Conservation (phyloP, 225 moss, liverwort and hornwort species). For the Rhytidiadelphus loreus region DNA sequence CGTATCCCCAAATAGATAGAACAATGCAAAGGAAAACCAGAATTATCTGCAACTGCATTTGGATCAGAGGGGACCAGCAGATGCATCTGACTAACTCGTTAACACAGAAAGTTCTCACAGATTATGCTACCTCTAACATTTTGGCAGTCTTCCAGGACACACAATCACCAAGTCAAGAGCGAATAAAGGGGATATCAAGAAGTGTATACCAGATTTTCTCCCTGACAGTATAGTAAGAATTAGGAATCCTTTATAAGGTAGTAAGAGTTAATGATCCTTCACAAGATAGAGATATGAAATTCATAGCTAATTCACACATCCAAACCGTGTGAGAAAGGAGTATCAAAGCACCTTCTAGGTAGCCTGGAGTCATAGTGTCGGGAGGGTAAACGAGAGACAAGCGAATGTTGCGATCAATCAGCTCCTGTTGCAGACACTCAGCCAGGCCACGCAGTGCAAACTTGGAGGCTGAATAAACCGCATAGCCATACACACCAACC, state of each 20-base stretch:
- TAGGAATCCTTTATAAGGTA: neutral
- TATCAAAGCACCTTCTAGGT: slow-evolving; percentile 48
- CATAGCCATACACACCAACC: slow-evolving; percentile 80
- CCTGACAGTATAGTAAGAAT: neutral
- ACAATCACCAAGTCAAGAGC: neutral
- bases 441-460: slow-evolving; percentile 72
- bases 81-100: neutral
- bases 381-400: slow-evolving; percentile 79
- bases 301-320: neutral
- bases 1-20: neutral
- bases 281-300: neutral
- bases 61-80: neutral
- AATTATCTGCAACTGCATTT: neutral
- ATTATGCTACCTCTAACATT: neutral
- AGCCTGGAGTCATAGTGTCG: slow-evolving; percentile 71
- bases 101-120: neutral
- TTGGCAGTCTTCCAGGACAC: neutral
- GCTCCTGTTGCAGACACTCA: slow-evolving; percentile 75
- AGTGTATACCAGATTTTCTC: no score
- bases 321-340: neutral
- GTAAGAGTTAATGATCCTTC: neutral
- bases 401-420: slow-evolving; percentile 60
- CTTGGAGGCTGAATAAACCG: slow-evolving; percentile 60
- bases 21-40: neutral
- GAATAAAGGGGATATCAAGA: neutral